Conservation (phyloP, 257 asterid species). For the Hygrophila difformis region DNA sequence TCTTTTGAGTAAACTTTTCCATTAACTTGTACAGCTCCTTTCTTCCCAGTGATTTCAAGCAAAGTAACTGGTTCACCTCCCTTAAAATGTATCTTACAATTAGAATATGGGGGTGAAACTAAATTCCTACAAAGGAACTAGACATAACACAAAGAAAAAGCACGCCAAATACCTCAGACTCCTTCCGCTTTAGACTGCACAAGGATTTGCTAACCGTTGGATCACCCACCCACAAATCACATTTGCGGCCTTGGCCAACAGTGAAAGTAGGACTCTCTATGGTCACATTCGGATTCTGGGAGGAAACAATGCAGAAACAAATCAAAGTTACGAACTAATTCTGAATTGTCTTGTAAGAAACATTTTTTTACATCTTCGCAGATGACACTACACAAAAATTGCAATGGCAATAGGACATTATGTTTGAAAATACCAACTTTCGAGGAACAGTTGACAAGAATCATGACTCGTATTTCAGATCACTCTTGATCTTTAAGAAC, state of each 20-base stretch:
- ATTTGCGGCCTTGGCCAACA: conserved; percentile 41
- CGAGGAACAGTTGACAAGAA: too few species aligned
- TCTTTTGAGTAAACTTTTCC: conserved; percentile 54
- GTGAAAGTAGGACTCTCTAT: conserved; percentile 43
- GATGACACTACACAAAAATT: too few species aligned
- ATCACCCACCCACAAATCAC: conserved; percentile 67
- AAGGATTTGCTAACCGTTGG: conserved; percentile 52
- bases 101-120: not conserved
- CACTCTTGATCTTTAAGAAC: conserved; percentile 8
- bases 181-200: conserved; percentile 63
- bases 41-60: conserved; percentile 67
- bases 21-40: conserved; percentile 77
- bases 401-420: too few species aligned
- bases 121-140: conserved; percentile 6
- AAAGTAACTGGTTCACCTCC: conserved; percentile 48
- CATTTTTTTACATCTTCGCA: too few species aligned
- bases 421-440: too few species aligned
- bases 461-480: too few species aligned
- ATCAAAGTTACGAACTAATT: conserved; percentile 7
- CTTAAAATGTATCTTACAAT: conserved; percentile 20
- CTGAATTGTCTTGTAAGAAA: too few species aligned
- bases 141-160: conserved; percentile 3
- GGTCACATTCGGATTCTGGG: conserved; percentile 68
- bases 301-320: conserved; percentile 15
- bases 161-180: conserved; percentile 45